Evolutionary conservation across 2,329 filamentous ascomycete species (phyloP).

Genomic region (Epichloe baconii): DNA sequence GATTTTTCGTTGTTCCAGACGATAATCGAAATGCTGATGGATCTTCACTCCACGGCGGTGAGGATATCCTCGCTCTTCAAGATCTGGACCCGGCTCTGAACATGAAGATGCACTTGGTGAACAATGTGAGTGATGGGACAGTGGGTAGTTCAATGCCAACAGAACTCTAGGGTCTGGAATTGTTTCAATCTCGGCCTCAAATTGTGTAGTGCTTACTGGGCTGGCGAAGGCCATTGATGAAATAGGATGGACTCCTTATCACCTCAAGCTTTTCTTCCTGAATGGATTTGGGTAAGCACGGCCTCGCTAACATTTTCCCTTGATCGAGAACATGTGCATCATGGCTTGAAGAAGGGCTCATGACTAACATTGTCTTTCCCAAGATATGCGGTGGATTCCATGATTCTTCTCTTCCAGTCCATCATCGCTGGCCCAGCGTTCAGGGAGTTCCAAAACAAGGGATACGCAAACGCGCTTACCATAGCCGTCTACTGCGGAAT

Average conservation of each 20-base stretch:
- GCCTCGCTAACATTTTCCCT: not conserved
- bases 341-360: not conserved
- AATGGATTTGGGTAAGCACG: constrained; percentile 41
- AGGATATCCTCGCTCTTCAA: constrained; percentile 44
- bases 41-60: constrained; percentile 13
- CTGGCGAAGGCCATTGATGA: constrained; percentile 36
- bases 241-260: constrained; percentile 47
- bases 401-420: constrained; percentile 42
- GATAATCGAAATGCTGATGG: constrained; percentile 8
- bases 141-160: not conserved
- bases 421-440: constrained; percentile 46
- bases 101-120: constrained; percentile 56
- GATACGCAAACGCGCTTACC: constrained; percentile 44
- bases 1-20: not conserved
- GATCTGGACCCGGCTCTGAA: constrained; percentile 48
- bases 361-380: constrained; percentile 1
- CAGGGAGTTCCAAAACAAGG: constrained; percentile 42
- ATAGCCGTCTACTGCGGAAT: constrained; percentile 47
- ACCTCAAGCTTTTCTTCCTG: constrained; percentile 46
- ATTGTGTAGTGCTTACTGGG: not conserved
- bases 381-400: constrained; percentile 34
- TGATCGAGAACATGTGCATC: not conserved
- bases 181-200: not conserved
- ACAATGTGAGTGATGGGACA: constrained; percentile 37
- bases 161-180: not conserved